phyloP scores from a whole-genome alignment of 768 basidiomycete genomes.

The Amanita inopinata region DNA sequence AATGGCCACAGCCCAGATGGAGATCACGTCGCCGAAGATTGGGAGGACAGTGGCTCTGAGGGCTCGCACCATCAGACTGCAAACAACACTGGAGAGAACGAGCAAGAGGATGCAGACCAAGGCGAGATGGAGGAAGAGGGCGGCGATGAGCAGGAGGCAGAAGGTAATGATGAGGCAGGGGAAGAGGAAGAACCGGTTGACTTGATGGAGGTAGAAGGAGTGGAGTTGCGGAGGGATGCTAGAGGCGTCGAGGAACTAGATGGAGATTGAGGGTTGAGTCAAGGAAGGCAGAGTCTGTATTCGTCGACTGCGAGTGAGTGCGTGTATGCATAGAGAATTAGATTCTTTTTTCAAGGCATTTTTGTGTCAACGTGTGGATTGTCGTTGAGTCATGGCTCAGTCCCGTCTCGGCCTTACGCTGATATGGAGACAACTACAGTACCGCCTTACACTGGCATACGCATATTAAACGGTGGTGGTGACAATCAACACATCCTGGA shows the following conservation, averaged over 20 bases:
- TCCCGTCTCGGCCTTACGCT: too few relatives aligned
- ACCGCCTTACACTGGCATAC: too few relatives aligned
- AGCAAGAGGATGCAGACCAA: constrained; percentile 11
- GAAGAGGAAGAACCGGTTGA: constrained; percentile 31
- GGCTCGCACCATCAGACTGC: too few relatives aligned
- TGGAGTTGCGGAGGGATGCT: constrained; percentile 30
- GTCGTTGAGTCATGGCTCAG: too few relatives aligned
- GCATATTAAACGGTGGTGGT: too few relatives aligned
- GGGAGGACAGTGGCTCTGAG: constrained; percentile 9
- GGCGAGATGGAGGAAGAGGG: constrained; percentile 25
- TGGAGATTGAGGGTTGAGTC: background rate
- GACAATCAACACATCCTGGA: too few relatives aligned
- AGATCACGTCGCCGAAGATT: constrained; percentile 12
- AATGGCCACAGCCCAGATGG: constrained; percentile 32
- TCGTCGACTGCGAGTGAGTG: background rate
- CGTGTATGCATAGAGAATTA: background rate
- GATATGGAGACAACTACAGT: too few relatives aligned
- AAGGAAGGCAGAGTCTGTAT: background rate
- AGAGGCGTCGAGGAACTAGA: constrained; percentile 24
- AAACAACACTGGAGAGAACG: too few relatives aligned
- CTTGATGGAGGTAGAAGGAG: constrained; percentile 32
- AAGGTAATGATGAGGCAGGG: constrained; percentile 27
- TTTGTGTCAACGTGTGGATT: too few relatives aligned
- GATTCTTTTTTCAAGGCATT: too few relatives aligned
- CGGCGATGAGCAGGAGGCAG: constrained; percentile 23